These are phyloP conservation scores for Euphorbia pulcherrima DNA, from an alignment of 345 rosid genomes.

Conservation along the genomic window DNA sequence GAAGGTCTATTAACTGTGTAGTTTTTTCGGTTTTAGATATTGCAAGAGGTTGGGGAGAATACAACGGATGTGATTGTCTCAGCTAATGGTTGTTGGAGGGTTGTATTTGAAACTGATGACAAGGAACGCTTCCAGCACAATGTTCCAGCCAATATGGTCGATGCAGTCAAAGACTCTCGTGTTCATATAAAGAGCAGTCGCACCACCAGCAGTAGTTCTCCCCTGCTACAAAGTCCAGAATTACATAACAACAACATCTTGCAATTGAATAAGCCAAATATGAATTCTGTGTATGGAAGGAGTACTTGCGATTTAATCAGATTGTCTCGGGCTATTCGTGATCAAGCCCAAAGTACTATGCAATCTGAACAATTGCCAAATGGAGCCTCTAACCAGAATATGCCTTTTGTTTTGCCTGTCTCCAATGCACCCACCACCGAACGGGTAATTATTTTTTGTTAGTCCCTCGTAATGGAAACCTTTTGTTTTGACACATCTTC, in stretches of 20 bases:
- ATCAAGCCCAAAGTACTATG: background rate
- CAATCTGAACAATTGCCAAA: background rate
- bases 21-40: background rate
- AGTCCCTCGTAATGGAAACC: background rate
- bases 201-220: no score
- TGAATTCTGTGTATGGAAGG: background rate
- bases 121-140: background rate
- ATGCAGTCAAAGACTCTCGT: background rate
- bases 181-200: background rate
- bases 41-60: conserved; percentile 12
- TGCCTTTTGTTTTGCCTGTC: background rate
- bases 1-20: background rate
- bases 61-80: conserved; percentile 12
- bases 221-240: no score
- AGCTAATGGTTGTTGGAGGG: conserved; percentile 19
- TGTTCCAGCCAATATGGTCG: background rate
- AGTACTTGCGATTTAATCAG: background rate
- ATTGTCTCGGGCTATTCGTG: background rate
- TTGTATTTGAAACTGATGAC: conserved; percentile 8
- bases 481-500: no score
- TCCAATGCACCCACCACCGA: background rate
- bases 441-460: background rate
- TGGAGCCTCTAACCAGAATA: background rate
- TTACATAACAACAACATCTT: no score
- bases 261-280: no score